A percentile compares a stretch with the other conserved stretches of the same genome.
These are phyloP conservation scores for Boletellus emodensis DNA, from an alignment of 768 basidiomycete species.

Conservation along the genomic window DNA sequence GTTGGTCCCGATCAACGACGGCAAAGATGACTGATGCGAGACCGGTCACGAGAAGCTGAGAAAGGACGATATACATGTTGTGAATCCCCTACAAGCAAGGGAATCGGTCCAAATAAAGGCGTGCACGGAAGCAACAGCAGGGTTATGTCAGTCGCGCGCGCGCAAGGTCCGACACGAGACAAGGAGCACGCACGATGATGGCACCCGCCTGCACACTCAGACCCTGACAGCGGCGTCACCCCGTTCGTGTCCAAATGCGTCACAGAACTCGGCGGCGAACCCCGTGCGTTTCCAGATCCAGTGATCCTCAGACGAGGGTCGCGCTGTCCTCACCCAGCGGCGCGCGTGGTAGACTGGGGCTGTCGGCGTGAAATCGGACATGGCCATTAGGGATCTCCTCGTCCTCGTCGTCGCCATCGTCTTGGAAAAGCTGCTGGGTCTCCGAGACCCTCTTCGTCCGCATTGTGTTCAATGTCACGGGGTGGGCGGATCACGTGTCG, in stretches of 20 bases:
- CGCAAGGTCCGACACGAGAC: not conserved
- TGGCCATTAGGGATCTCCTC: conserved; percentile 1
- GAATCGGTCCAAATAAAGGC: not conserved
- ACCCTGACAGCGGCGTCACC: conserved; percentile 15
- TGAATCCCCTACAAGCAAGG: conserved; percentile 71
- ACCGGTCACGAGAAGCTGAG: conserved; percentile 90
- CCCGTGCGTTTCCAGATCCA: conserved; percentile 37
- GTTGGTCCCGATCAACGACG: conserved; percentile 66
- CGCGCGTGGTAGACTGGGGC: not conserved
- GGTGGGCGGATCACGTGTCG: conserved; percentile 5
- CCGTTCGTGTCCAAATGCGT: conserved; percentile 14
- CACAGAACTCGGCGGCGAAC: conserved; percentile 4
- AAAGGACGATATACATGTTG: conserved; percentile 90
- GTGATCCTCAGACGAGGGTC: conserved; percentile 29
- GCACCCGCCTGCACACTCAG: conserved; percentile 85
- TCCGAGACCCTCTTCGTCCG: conserved; percentile 31
- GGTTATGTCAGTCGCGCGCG: not conserved
- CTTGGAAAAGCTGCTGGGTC: conserved; percentile 19
- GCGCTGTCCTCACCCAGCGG: conserved; percentile 8
- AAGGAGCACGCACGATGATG: conserved; percentile 57
- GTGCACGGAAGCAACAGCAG: not conserved
- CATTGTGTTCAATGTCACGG: conserved; percentile 15
- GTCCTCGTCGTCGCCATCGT: conserved; percentile 21
- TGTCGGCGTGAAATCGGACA: not conserved
- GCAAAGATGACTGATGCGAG: conserved; percentile 84